These are phyloP conservation scores for Echria macrotheca DNA, from an alignment of 495 filamentous ascomycete species.

Conservation along the genomic window DNA sequence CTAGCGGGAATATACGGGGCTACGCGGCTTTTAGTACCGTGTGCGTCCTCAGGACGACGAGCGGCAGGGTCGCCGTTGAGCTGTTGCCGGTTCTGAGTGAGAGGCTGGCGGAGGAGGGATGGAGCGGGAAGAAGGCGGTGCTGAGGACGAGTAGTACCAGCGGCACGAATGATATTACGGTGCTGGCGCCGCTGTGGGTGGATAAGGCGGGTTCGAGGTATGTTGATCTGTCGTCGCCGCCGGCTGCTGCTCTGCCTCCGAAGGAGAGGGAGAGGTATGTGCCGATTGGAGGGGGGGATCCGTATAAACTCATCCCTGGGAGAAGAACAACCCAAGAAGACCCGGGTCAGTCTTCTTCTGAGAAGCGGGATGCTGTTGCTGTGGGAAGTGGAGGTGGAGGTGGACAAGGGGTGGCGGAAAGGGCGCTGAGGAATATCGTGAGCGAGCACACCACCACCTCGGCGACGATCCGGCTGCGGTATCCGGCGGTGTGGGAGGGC, in stretches of 20 bases:
- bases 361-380: not conserved
- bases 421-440: conserved; percentile 22
- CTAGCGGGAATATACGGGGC: conserved; percentile 28
- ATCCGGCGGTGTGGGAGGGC: conserved; percentile 40
- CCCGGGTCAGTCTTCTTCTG: not conserved
- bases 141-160: conserved; percentile 32
- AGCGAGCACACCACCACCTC: conserved; percentile 31
- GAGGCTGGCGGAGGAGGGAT: not conserved
- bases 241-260: not conserved
- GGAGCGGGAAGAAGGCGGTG: conserved; percentile 3
- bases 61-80: conserved; percentile 24
- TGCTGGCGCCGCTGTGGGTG: conserved; percentile 36
- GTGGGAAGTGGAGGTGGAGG: too few relatives aligned
- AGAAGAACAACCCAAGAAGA: too few relatives aligned
- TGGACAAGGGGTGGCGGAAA: too few relatives aligned
- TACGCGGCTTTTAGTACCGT: conserved; percentile 26
- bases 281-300: not conserved
- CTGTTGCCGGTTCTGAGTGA: conserved; percentile 34
- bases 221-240: not conserved
- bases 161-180: conserved; percentile 21
- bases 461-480: conserved; percentile 27
- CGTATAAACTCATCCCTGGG: not conserved
- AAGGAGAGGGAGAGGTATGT: not conserved
- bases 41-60: conserved; percentile 20
- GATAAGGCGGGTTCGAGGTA: not conserved